phyloP scores from a whole-genome alignment of 176 grass and related monocot genomes.

The Phoenix roebelenii region DNA sequence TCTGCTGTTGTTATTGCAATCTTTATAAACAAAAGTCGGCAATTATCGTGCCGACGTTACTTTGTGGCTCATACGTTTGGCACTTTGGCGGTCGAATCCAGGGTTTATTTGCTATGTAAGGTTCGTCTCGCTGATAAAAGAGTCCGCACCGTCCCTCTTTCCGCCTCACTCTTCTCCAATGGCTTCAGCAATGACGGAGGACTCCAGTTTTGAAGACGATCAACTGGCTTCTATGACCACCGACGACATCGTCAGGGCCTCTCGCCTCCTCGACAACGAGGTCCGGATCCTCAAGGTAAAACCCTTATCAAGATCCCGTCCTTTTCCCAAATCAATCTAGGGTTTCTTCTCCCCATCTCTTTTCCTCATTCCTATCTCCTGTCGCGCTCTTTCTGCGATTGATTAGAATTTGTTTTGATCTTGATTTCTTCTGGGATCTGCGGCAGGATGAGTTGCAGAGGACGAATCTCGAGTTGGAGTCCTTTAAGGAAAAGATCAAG shows the following conservation, averaged over 20 bases:
- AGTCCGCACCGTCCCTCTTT: no score
- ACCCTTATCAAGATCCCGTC: not conserved
- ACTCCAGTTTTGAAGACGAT: conserved; percentile 35
- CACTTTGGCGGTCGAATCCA: no score
- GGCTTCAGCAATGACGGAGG: conserved; percentile 15
- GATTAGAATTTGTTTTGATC: no score
- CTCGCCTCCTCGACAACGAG: conserved; percentile 73
- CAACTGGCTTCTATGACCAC: conserved; percentile 65
- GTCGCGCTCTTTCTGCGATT: no score
- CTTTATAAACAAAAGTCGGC: no score
- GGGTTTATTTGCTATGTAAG: no score
- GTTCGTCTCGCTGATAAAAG: no score
- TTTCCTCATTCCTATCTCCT: not conserved
- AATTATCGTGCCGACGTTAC: no score
- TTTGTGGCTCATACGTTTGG: no score
- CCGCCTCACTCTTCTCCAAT: conserved; percentile 6
- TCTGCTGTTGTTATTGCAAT: no score
- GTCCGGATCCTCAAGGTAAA: conserved; percentile 78
- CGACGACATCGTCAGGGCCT: conserved; percentile 40
- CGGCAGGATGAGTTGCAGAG: conserved; percentile 23
- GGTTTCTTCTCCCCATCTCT: not conserved
- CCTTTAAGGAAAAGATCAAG: conserved; percentile 24
- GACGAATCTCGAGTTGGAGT: conserved; percentile 20
- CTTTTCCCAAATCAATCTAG: not conserved
- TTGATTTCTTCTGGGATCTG: not conserved